phyloP scores from a whole-genome alignment of 768 basidiomycete genomes.

The Amylocystis lapponica region DNA sequence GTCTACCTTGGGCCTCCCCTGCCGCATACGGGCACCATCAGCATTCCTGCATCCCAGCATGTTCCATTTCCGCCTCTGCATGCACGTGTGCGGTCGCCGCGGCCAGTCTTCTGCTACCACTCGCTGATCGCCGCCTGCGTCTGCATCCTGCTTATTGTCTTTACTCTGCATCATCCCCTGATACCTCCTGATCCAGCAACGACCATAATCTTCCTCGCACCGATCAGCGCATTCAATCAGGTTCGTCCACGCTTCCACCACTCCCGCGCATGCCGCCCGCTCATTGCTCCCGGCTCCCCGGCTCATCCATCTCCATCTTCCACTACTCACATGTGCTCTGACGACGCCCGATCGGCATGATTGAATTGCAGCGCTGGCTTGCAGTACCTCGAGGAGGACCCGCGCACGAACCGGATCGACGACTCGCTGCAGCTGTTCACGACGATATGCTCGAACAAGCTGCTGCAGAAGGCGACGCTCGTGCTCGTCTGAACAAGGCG shows the following conservation, averaged over 20 bases:
- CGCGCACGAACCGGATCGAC: conserved; percentile 70
- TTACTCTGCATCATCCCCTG: conserved; percentile 1
- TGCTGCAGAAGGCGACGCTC: conserved; percentile 66
- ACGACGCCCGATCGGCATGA: conserved; percentile 8
- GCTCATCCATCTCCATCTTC: neutral
- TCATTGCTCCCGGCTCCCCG: neutral
- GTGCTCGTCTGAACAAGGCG: conserved; percentile 81
- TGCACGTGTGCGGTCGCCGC: no score
- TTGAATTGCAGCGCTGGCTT: neutral
- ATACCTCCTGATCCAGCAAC: conserved; percentile 47
- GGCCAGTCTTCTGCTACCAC: no score
- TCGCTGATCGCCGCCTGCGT: no score
- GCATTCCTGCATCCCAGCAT: no score
- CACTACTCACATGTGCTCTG: neutral
- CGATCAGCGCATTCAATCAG: conserved; percentile 86
- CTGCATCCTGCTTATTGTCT: no score
- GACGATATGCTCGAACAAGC: conserved; percentile 67
- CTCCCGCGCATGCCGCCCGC: neutral
- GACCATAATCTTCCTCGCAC: conserved; percentile 82
- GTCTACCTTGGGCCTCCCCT: no score
- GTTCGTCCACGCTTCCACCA: conserved; percentile 29
- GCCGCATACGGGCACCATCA: no score
- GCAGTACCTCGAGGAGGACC: conserved; percentile 80
- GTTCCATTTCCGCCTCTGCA: no score
- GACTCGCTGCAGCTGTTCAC: conserved; percentile 80